Evolutionary conservation across 805 yeast genomes (phyloP).

Genomic region (Kluyveromyces lactis): DNA sequence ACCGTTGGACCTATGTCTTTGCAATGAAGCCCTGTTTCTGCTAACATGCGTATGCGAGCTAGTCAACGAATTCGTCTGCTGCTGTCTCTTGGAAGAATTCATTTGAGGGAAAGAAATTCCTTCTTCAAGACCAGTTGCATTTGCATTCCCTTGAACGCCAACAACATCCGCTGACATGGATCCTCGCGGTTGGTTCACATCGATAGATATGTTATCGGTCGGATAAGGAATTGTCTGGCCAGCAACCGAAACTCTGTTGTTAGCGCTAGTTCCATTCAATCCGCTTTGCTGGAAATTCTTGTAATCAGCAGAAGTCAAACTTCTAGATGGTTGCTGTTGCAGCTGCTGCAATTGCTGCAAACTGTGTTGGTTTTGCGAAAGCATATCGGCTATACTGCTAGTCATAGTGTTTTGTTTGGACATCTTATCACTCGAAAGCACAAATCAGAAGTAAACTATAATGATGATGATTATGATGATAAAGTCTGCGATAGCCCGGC

Average conservation of each 20-base stretch:
- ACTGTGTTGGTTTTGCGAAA: constrained; percentile 39
- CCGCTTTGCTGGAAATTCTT: constrained; percentile 2
- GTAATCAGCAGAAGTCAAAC: constrained; percentile 12
- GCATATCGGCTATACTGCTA: constrained; percentile 29
- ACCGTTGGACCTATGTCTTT: constrained; percentile 9
- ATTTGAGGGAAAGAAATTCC: constrained; percentile 4
- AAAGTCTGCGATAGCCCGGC: no score
- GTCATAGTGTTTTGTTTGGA: constrained; percentile 33
- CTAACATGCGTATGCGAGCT: constrained; percentile 8
- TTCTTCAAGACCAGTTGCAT: neutral
- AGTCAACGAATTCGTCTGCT: constrained; percentile 9
- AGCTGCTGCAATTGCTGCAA: constrained; percentile 39
- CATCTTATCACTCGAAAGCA: no score
- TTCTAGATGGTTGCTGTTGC: constrained; percentile 35
- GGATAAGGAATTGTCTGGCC: constrained; percentile 5
- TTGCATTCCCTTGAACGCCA: neutral
- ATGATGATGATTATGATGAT: no score
- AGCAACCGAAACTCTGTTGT: neutral
- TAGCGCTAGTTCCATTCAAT: no score
- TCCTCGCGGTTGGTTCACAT: neutral
- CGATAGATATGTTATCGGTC: constrained; percentile 5
- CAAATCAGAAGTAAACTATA: neutral
- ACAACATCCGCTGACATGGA: neutral
- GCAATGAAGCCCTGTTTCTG: constrained; percentile 9
- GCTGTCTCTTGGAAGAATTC: neutral